phyloP scores from a whole-genome alignment of 2,329 filamentous ascomycete species.

The Ascochyta viciae-villosae region DNA sequence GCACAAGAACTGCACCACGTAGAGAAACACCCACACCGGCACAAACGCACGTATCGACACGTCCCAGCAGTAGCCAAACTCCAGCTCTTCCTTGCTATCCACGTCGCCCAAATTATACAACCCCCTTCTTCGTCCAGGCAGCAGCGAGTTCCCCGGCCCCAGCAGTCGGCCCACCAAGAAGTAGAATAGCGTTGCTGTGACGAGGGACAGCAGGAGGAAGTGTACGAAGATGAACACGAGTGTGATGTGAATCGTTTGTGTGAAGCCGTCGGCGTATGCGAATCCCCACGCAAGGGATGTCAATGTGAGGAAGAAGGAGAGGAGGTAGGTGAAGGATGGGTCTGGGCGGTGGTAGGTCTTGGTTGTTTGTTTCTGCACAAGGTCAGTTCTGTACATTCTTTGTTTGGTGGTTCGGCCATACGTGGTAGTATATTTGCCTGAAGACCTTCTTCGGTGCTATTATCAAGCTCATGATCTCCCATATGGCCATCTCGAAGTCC shows the following conservation, averaged over 20 bases:
- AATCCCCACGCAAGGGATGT: constrained; percentile 66
- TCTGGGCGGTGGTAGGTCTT: constrained; percentile 75
- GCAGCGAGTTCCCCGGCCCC: constrained; percentile 62
- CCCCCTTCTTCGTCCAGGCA: constrained; percentile 61
- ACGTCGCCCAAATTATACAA: constrained; percentile 63
- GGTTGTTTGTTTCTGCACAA: constrained; percentile 64
- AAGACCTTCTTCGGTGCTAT: constrained; percentile 76
- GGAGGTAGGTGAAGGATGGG: constrained; percentile 73
- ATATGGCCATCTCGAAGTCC: constrained; percentile 77
- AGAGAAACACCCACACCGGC: constrained; percentile 71
- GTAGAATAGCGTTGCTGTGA: constrained; percentile 68
- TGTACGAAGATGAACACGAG: constrained; percentile 62
- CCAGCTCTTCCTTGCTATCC: constrained; percentile 61
- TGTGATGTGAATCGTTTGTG: constrained; percentile 53
- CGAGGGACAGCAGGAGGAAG: constrained; percentile 66
- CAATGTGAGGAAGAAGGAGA: constrained; percentile 67
- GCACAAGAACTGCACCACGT: constrained; percentile 71
- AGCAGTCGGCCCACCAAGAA: constrained; percentile 69
- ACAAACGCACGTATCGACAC: constrained; percentile 73
- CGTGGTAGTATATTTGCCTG: constrained; percentile 73
- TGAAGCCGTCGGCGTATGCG: constrained; percentile 57
- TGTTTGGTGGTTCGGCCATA: constrained; percentile 39
- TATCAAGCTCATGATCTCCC: constrained; percentile 74
- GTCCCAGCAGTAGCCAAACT: constrained; percentile 77
- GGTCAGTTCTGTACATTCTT: background rate